These are phyloP conservation scores for Acer campestre DNA, from an alignment of 345 rosid genomes.

Conservation along the genomic window DNA sequence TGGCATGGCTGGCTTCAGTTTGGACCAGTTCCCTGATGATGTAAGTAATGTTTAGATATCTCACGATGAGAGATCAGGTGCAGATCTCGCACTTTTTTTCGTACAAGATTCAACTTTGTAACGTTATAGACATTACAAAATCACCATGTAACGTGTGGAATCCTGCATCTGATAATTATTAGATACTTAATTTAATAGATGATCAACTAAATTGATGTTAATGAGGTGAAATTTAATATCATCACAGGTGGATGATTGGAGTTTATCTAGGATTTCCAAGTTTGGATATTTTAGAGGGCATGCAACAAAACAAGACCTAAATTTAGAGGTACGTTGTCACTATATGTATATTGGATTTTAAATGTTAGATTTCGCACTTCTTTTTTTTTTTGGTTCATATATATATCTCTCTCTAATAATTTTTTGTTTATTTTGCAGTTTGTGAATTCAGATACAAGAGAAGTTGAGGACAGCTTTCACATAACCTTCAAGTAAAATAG, in stretches of 20 bases:
- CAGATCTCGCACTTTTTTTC: no score
- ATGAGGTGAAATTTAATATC: not conserved
- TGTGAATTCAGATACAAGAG: constrained; percentile 43
- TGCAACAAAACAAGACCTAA: constrained; percentile 45
- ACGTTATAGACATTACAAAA: no score
- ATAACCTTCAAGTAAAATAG: constrained; percentile 30
- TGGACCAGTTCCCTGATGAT: constrained; percentile 37
- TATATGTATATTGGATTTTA: no score
- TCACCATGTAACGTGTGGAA: no score
- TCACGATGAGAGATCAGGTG: no score
- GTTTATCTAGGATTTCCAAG: constrained; percentile 51
- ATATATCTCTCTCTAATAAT: not conserved
- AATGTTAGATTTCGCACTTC: no score
- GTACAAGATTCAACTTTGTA: no score
- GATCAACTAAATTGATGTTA: no score
- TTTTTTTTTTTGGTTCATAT: no score
- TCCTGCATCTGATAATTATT: not conserved
- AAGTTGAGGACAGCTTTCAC: constrained; percentile 50
- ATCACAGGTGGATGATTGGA: constrained; percentile 34
- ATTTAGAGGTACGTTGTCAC: constrained; percentile 42
- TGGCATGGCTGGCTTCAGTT: constrained; percentile 68
- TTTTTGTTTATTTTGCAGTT: constrained; percentile 38
- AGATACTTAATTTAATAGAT: no score
- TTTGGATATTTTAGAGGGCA: constrained; percentile 57
- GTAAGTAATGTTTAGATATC: constrained; percentile 19